Conservation (phyloP, 371 early-diverging fungal genomes). For the Lichtheimia corymbifera region DNA sequence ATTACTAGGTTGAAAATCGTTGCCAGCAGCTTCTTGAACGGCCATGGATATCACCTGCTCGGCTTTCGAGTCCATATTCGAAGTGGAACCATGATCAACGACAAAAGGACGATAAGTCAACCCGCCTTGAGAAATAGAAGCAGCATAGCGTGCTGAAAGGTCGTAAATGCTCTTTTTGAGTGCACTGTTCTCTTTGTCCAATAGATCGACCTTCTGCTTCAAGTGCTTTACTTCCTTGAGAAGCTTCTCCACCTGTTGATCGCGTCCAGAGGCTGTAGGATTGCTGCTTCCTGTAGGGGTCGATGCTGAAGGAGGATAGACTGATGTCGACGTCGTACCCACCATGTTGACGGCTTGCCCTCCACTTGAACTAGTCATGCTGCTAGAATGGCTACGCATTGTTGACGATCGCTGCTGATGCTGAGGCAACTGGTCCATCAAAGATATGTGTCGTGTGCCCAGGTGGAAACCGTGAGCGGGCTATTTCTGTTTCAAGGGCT, state of each 20-base stretch:
- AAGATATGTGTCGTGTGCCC: too few relatives aligned
- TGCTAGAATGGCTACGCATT: too few relatives aligned
- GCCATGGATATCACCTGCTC: conserved; percentile 52
- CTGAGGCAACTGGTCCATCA: too few relatives aligned
- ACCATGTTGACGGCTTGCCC: too few relatives aligned
- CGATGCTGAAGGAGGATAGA: too few relatives aligned
- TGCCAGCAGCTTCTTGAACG: conserved; percentile 49
- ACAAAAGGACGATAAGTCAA: conserved; percentile 40
- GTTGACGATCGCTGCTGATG: too few relatives aligned
- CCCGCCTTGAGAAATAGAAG: conserved; percentile 51
- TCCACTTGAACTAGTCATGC: too few relatives aligned
- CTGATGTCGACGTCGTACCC: too few relatives aligned
- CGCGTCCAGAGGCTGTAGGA: conserved; percentile 15
- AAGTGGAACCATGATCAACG: conserved; percentile 33
- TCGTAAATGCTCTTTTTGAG: conserved; percentile 87
- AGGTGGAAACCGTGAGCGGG: too few relatives aligned
- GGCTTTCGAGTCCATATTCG: conserved; percentile 22
- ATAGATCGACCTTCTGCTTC: conserved; percentile 74
- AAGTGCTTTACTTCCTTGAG: conserved; percentile 74
- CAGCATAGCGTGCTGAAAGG: conserved; percentile 74
- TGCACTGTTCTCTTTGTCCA: conserved; percentile 83
- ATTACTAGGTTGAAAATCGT: conserved; percentile 5
- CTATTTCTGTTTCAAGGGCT: too few relatives aligned
- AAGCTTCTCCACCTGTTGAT: conserved; percentile 62
- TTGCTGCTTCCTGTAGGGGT: too few relatives aligned